Percentiles rank a stretch among this genome's conserved stretches.
phyloP scores from a whole-genome alignment of 2,329 filamentous ascomycete species.

The Hypoxylon sp. region DNA sequence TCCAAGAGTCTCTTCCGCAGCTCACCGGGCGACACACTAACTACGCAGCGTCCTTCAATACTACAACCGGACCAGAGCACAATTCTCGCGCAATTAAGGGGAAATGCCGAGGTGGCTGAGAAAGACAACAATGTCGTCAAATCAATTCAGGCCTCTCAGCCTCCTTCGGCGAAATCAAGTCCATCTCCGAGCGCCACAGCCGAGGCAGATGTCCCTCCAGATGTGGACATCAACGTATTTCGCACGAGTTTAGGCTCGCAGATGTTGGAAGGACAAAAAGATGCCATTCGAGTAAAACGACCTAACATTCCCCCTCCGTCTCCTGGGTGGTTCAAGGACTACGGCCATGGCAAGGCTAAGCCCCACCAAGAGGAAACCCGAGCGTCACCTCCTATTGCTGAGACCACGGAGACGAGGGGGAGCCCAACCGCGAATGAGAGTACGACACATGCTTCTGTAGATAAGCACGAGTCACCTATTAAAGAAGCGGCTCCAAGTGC shows the following conservation, averaged over 20 bases:
- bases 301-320: slow-evolving; percentile 43
- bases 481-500: slow-evolving; percentile 34
- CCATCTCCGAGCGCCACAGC: slow-evolving; percentile 8
- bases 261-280: slow-evolving; percentile 57
- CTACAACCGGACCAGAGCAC: slow-evolving; percentile 46
- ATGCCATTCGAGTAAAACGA: slow-evolving; percentile 38
- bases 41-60: slow-evolving; percentile 24
- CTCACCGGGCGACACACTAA: slow-evolving; percentile 28
- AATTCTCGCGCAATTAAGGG: slow-evolving; percentile 46
- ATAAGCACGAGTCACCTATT: slow-evolving; percentile 27
- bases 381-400: slow-evolving; percentile 35
- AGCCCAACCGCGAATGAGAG: slow-evolving; percentile 44
- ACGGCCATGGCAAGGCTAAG: slow-evolving; percentile 50
- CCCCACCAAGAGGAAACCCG: slow-evolving; percentile 28
- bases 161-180: slow-evolving; percentile 10
- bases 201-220: slow-evolving; percentile 57
- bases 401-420: slow-evolving; percentile 27
- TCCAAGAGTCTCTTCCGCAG: slow-evolving; percentile 29
- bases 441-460: slow-evolving; percentile 38
- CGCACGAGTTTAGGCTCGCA: slow-evolving; percentile 60
- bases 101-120: slow-evolving; percentile 20
- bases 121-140: slow-evolving; percentile 3
- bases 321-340: slow-evolving; percentile 56
- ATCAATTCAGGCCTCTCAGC: slow-evolving; percentile 2
- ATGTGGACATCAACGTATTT: slow-evolving; percentile 64